These are phyloP conservation scores for Coprinopsis marcescibilis DNA, from an alignment of 768 basidiomycete species.

Conservation along the genomic window DNA sequence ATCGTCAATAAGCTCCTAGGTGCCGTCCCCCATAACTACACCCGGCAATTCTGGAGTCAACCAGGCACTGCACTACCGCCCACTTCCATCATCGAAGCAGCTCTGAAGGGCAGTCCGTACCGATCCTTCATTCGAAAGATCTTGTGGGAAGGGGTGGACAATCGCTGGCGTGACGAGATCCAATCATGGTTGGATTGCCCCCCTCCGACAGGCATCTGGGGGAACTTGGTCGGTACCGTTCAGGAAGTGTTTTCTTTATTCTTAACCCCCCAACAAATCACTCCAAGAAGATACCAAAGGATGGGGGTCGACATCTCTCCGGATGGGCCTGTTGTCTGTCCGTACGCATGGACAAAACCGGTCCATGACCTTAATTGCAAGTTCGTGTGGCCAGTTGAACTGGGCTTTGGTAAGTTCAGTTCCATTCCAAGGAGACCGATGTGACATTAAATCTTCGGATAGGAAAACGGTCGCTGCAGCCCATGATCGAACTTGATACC, in stretches of 20 bases:
- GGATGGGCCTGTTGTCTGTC: conserved; percentile 48
- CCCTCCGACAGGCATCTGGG: background rate
- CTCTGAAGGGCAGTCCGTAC: conserved; percentile 74
- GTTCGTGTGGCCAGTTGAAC: conserved; percentile 67
- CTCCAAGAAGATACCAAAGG: conserved; percentile 17
- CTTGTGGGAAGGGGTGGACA: conserved; percentile 11
- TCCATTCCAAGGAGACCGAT: background rate
- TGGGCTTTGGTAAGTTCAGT: background rate
- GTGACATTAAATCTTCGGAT: background rate
- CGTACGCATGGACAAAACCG: conserved; percentile 71
- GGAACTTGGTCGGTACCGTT: background rate
- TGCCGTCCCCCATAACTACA: conserved; percentile 69
- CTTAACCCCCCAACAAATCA: background rate
- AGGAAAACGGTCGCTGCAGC: background rate
- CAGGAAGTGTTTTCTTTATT: background rate
- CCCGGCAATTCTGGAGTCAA: conserved; percentile 59
- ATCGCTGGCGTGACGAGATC: background rate
- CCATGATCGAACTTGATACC: background rate
- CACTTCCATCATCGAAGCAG: conserved; percentile 1
- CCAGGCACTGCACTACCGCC: conserved; percentile 18
- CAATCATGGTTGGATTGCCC: background rate
- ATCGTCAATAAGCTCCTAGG: conserved; percentile 83
- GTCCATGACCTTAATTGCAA: conserved; percentile 79
- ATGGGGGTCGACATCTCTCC: conserved; percentile 18
- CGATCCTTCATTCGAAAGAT: conserved; percentile 63